Percentiles rank a stretch among this genome's conserved stretches.
Evolutionary conservation across 192 early-diverging fungal genomes (phyloP).

Genomic region (Coemansia pectinata): DNA sequence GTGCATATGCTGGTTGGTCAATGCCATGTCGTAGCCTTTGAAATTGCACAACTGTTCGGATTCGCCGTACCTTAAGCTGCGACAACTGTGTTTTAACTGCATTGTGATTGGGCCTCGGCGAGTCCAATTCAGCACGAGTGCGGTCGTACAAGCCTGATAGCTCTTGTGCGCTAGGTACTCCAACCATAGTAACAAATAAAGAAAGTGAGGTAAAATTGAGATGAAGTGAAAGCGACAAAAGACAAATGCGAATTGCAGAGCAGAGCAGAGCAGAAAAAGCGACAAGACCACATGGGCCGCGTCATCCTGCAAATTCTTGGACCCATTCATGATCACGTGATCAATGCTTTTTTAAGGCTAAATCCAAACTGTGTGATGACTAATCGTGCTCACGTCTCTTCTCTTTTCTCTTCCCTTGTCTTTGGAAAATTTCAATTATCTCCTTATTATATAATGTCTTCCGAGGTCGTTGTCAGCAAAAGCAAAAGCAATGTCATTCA

Average conservation of each 20-base stretch:
- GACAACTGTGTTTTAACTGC: constrained; percentile 39
- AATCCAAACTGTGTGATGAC: neutral
- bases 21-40: neutral
- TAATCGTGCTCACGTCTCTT: neutral
- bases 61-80: constrained; percentile 44
- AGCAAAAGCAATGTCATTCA: constrained; percentile 24
- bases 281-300: neutral
- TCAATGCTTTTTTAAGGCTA: neutral
- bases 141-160: constrained; percentile 26
- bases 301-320: neutral
- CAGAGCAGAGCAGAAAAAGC: no score
- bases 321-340: neutral
- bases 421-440: neutral
- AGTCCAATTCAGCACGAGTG: constrained; percentile 34
- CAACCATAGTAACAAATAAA: constrained; percentile 12
- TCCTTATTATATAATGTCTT: constrained; percentile 3
- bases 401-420: neutral
- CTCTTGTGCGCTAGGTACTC: constrained; percentile 15
- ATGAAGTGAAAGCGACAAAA: neutral
- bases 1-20: neutral
- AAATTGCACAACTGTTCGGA: neutral
- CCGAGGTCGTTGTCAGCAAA: neutral
- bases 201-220: neutral
- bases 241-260: neutral
- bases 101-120: constrained; percentile 44